A percentile compares a stretch with the other conserved stretches of the same genome.
phyloP scores from a whole-genome alignment of 1,139 yeast species.

The Torulaspora globosa region DNA sequence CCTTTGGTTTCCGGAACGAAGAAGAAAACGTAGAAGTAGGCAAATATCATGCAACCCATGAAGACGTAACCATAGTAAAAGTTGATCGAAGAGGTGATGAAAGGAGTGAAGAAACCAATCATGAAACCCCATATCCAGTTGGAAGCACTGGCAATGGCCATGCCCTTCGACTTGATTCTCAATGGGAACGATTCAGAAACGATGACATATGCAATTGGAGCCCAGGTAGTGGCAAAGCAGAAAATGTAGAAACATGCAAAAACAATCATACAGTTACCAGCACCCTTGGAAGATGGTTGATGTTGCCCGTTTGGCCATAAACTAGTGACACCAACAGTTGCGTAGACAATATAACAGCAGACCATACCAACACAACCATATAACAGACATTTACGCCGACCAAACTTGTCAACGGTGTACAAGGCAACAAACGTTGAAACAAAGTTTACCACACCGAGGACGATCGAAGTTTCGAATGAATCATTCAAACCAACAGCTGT shows the following conservation, averaged over 20 bases:
- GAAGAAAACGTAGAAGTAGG: conserved; percentile 62
- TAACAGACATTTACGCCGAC: conserved; percentile 64
- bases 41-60: conserved; percentile 62
- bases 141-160: conserved; percentile 67
- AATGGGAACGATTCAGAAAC: conserved; percentile 76
- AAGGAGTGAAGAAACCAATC: conserved; percentile 73
- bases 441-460: conserved; percentile 75
- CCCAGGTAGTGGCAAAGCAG: conserved; percentile 85
- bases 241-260: conserved; percentile 74
- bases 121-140: conserved; percentile 81
- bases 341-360: conserved; percentile 59
- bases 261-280: conserved; percentile 76
- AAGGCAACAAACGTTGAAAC: conserved; percentile 67
- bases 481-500: conserved; percentile 69
- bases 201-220: conserved; percentile 72
- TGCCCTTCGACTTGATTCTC: conserved; percentile 73
- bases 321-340: conserved; percentile 63
- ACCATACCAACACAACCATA: conserved; percentile 64
- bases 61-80: conserved; percentile 66
- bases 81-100: conserved; percentile 48
- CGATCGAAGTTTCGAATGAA: conserved; percentile 71
- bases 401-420: conserved; percentile 62
- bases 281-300: conserved; percentile 46
- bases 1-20: conserved; percentile 72
- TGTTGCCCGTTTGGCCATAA: conserved; percentile 60